Evolutionary conservation across 345 rosid genomes (phyloP).

Genomic region (Camelina sativa): DNA sequence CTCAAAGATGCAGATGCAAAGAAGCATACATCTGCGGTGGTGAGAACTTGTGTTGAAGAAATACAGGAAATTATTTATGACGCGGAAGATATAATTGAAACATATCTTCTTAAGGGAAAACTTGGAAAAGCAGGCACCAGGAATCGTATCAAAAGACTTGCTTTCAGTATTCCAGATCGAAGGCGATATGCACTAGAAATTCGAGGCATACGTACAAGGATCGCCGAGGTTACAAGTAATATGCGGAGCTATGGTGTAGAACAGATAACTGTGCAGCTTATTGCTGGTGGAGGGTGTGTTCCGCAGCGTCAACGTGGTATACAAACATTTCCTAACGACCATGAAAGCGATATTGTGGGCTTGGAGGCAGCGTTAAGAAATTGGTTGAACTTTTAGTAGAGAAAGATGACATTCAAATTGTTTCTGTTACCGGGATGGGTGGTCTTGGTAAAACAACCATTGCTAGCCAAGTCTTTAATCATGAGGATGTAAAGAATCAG

Average conservation of each 20-base stretch:
- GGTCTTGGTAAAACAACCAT: background rate
- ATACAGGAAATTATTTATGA: no score
- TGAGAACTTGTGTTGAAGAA: no score
- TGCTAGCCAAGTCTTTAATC: background rate
- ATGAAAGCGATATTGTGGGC: background rate
- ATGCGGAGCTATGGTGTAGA: background rate
- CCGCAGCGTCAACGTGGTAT: no score
- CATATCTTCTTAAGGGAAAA: no score
- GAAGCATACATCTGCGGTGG: no score
- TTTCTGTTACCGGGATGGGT: constrained; percentile 4
- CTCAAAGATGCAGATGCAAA: no score
- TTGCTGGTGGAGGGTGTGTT: no score
- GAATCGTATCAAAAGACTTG: background rate
- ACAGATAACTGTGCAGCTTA: background rate
- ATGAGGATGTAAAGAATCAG: background rate
- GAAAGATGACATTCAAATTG: background rate
- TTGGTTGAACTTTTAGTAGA: background rate
- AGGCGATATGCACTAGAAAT: background rate
- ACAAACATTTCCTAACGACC: background rate
- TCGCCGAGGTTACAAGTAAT: constrained; percentile 22
- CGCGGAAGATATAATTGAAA: no score
- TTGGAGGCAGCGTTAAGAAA: background rate
- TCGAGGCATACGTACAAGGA: constrained; percentile 26
- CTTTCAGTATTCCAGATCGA: background rate
- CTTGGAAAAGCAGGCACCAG: background rate